Conservation (phyloP, 2,329 filamentous ascomycete genomes). For the Claviceps monticola region DNA sequence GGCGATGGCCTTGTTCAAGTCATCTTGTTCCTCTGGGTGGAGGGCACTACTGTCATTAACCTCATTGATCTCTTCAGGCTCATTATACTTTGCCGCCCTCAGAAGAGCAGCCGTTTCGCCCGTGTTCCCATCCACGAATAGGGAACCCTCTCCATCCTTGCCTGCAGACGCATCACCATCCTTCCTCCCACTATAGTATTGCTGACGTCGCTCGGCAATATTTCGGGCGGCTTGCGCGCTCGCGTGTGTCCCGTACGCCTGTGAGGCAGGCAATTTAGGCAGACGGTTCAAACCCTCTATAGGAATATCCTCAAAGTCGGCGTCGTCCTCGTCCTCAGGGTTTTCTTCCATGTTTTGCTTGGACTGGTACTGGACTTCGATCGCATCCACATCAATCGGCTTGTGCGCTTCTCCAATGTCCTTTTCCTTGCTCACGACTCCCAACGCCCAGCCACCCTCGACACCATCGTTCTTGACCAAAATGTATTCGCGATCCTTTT, state of each 20-base stretch:
- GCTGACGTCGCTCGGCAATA: constrained; percentile 14
- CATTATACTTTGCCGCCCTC: constrained; percentile 20
- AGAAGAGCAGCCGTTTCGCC: constrained; percentile 10
- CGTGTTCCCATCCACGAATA: constrained; percentile 28
- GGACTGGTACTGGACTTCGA: constrained; percentile 41
- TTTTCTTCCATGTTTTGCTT: constrained; percentile 37
- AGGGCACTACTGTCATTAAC: background rate
- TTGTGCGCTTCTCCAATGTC: constrained; percentile 67
- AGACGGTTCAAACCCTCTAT: constrained; percentile 80
- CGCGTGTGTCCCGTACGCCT: constrained; percentile 8
- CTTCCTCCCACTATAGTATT: constrained; percentile 13
- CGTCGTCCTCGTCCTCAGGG: constrained; percentile 52
- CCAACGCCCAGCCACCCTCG: constrained; percentile 90
- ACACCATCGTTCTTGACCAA: constrained; percentile 90
- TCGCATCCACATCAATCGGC: constrained; percentile 79
- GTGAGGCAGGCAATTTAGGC: constrained; percentile 36
- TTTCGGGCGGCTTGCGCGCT: constrained; percentile 14
- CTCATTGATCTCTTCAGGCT: constrained; percentile 9
- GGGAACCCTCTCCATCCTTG: constrained; percentile 34
- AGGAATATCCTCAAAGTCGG: constrained; percentile 83
- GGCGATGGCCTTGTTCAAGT: constrained; percentile 69
- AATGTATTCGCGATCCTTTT: constrained; percentile 87
- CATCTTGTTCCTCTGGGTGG: constrained; percentile 32
- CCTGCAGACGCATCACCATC: constrained; percentile 12
- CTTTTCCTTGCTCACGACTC: constrained; percentile 78